phyloP scores from a whole-genome alignment of 1,284 basidiomycete genomes.

The Ceratobasidium sp. region DNA sequence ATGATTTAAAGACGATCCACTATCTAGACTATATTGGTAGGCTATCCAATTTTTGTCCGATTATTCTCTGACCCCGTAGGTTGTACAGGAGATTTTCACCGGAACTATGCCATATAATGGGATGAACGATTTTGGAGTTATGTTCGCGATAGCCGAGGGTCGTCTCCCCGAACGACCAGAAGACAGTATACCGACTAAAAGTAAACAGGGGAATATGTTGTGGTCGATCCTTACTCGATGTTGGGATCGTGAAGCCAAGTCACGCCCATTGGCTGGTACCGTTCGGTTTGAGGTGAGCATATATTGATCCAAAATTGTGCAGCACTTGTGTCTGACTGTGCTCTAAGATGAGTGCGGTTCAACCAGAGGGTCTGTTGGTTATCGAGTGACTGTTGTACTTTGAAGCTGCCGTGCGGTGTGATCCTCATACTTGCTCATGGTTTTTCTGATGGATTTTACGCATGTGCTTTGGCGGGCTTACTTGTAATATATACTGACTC shows the following conservation, averaged over 20 bases:
- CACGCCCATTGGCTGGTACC: too few relatives aligned
- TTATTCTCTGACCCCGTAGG: background rate
- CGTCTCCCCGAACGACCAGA: background rate
- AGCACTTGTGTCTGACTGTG: too few relatives aligned
- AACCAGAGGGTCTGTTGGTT: too few relatives aligned
- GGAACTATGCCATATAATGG: background rate
- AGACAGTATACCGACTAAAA: background rate
- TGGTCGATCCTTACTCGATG: constrained; percentile 2
- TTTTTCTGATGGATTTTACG: too few relatives aligned
- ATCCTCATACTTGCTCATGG: too few relatives aligned
- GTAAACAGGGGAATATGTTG: background rate
- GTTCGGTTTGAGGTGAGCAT: too few relatives aligned
- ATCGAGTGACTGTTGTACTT: too few relatives aligned
- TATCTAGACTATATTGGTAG: constrained; percentile 15
- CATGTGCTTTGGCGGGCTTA: too few relatives aligned
- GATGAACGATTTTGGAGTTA: background rate
- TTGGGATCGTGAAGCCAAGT: background rate
- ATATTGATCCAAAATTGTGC: too few relatives aligned
- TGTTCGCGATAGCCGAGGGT: background rate
- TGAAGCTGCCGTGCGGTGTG: too few relatives aligned
- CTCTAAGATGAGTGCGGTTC: too few relatives aligned
- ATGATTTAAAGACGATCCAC: background rate
- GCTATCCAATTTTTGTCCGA: background rate
- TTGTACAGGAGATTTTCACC: constrained; percentile 1
- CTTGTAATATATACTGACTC: too few relatives aligned